Percentiles rank a stretch among this genome's conserved stretches.
These are phyloP conservation scores for Calonectria pauciramosa DNA, from an alignment of 2,329 filamentous ascomycete genomes.

Conservation along the genomic window DNA sequence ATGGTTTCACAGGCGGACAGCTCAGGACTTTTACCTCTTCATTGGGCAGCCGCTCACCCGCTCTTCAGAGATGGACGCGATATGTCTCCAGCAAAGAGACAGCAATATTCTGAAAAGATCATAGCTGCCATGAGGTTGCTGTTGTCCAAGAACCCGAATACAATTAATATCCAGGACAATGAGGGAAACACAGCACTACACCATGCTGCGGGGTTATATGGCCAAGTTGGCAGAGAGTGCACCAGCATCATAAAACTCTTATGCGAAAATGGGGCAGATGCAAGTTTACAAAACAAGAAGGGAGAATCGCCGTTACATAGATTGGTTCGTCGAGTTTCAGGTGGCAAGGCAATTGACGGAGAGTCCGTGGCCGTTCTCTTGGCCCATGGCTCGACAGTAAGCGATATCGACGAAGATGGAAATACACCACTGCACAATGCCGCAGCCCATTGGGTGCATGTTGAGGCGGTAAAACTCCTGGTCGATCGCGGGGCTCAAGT, in stretches of 20 bases:
- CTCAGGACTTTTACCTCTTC: not conserved
- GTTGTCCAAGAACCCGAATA: not conserved
- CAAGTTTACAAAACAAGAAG: conserved; percentile 3
- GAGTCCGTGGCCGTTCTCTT: not conserved
- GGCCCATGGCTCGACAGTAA: not conserved
- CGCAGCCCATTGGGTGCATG: not conserved
- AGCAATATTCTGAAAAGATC: not conserved
- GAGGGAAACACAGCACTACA: conserved; percentile 3
- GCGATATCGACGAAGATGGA: not conserved
- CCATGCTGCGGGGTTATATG: not conserved
- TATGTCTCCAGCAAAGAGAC: not conserved
- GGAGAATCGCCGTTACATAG: conserved; percentile 4
- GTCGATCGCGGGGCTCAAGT: not conserved
- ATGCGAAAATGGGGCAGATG: conserved; percentile 12
- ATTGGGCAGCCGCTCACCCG: not conserved
- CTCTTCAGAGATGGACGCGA: not conserved
- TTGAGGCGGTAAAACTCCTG: not conserved
- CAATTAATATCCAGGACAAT: not conserved
- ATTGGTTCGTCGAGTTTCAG: not conserved
- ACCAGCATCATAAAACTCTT: not conserved
- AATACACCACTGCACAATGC: not conserved
- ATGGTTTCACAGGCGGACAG: not conserved
- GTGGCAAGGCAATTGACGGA: not conserved
- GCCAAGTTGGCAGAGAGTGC: not conserved
- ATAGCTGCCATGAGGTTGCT: not conserved